Conservation (phyloP, 176 grass and related monocot species). For the Puccinellia tenuiflora region DNA sequence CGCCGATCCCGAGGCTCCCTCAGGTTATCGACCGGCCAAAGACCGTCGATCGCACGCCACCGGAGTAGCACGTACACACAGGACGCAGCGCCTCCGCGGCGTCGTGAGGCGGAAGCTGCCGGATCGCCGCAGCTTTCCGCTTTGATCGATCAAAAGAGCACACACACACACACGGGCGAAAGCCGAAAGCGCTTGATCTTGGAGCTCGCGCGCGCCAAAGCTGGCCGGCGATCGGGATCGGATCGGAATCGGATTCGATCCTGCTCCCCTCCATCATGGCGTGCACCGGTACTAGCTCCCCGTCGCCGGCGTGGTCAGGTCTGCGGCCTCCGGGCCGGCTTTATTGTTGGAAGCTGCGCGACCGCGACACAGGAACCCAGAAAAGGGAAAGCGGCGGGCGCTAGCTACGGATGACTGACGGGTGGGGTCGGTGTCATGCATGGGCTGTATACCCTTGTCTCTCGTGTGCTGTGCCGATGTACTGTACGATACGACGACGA, state of each 20-base stretch:
- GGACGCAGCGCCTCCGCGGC: not conserved
- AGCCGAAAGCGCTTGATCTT: not conserved
- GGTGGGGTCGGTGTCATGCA: too few species aligned
- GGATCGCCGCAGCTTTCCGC: not conserved
- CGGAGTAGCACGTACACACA: too few species aligned
- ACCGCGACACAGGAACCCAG: not conserved
- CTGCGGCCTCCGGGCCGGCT: not conserved
- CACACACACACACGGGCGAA: not conserved
- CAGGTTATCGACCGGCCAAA: too few species aligned
- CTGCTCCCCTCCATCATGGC: not conserved
- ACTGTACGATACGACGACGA: not conserved
- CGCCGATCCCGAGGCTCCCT: too few species aligned
- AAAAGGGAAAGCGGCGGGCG: not conserved
- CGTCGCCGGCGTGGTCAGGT: not conserved
- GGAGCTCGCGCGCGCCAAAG: not conserved
- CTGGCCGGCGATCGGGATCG: not conserved
- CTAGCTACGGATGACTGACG: not conserved
- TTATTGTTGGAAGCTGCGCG: not conserved
- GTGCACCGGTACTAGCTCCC: not conserved
- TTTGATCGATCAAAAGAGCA: not conserved
- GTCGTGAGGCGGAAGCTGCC: not conserved
- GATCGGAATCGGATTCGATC: slow-evolving; percentile 6
- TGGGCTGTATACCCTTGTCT: too few species aligned
- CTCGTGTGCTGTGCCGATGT: not conserved
- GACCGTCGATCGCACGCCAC: not conserved